These are phyloP conservation scores for Sordaria brevicollis DNA, from an alignment of 495 filamentous ascomycete genomes.

Conservation along the genomic window DNA sequence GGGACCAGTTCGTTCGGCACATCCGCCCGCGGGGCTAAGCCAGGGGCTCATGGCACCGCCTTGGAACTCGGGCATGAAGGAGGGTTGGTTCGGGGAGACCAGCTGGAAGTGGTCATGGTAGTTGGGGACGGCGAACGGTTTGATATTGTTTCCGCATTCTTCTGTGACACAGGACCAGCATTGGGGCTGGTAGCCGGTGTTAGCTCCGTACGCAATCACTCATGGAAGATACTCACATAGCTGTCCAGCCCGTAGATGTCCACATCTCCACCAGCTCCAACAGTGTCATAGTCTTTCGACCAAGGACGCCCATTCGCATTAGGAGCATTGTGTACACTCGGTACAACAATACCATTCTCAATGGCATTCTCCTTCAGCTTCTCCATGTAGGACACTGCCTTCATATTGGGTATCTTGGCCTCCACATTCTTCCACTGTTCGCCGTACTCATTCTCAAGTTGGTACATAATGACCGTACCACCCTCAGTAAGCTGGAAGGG, in stretches of 20 bases:
- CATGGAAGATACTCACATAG: slow-evolving; percentile 18
- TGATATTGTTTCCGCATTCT: slow-evolving; percentile 41
- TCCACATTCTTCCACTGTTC: slow-evolving; percentile 40
- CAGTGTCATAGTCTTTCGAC: slow-evolving; percentile 38
- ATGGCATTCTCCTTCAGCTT: slow-evolving; percentile 39
- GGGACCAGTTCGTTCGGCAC: slow-evolving; percentile 25
- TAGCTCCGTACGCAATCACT: neutral
- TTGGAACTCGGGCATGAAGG: slow-evolving; percentile 55
- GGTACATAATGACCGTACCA: slow-evolving; percentile 42
- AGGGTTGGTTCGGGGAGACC: slow-evolving; percentile 25
- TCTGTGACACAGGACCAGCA: slow-evolving; percentile 50
- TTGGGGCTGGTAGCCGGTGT: slow-evolving; percentile 23
- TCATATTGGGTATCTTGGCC: slow-evolving; percentile 34
- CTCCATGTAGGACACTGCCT: slow-evolving; percentile 46
- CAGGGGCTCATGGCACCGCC: slow-evolving; percentile 53
- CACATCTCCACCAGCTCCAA: slow-evolving; percentile 39
- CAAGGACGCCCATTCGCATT: slow-evolving; percentile 23
- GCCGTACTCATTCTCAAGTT: slow-evolving; percentile 54
- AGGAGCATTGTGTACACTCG: slow-evolving; percentile 44
- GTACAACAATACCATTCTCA: slow-evolving; percentile 43
- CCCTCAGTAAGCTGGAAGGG: slow-evolving; percentile 45
- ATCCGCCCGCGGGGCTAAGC: slow-evolving; percentile 44
- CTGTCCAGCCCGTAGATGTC: slow-evolving; percentile 49
- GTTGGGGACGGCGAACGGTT: slow-evolving; percentile 9
- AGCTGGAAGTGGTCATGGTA: slow-evolving; percentile 12